Conservation (phyloP, 2,329 filamentous ascomycete species). For the Aschersonia sp. region DNA sequence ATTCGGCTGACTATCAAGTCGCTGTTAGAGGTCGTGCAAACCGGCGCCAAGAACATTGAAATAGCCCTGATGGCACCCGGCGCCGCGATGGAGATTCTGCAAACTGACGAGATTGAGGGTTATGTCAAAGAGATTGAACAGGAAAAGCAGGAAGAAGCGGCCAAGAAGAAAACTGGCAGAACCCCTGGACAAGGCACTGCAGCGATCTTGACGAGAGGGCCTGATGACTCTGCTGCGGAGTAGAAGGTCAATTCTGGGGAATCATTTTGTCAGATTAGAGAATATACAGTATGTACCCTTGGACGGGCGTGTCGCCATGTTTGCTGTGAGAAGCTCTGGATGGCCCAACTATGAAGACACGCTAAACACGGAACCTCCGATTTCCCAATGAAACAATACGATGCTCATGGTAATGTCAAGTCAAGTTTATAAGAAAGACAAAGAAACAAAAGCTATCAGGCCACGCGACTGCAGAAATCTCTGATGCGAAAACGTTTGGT, state of each 20-base stretch:
- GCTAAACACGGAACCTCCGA: no score
- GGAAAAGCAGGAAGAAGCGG: constrained; percentile 97
- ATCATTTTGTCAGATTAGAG: not conserved
- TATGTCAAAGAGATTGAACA: constrained; percentile 99
- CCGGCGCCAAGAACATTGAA: constrained; percentile 98
- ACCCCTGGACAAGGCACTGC: constrained; percentile 55
- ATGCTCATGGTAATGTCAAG: no score
- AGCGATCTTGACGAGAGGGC: constrained; percentile 56
- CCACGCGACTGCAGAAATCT: no score
- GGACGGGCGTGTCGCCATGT: no score
- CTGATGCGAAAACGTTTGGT: no score
- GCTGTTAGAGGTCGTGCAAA: constrained; percentile 93
- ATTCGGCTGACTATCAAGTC: constrained; percentile 98
- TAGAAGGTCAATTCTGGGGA: constrained; percentile 6
- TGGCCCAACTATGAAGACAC: no score
- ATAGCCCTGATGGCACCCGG: constrained; percentile 96
- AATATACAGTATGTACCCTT: not conserved
- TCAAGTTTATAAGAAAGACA: no score
- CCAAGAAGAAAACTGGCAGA: constrained; percentile 83
- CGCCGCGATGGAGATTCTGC: constrained; percentile 82
- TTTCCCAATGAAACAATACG: no score
- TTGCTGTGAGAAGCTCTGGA: no score
- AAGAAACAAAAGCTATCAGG: no score
- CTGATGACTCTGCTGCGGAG: constrained; percentile 24
- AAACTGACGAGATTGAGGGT: constrained; percentile 87